phyloP scores from a whole-genome alignment of 306 rosid genomes.

The Gynostemma pentaphyllum region DNA sequence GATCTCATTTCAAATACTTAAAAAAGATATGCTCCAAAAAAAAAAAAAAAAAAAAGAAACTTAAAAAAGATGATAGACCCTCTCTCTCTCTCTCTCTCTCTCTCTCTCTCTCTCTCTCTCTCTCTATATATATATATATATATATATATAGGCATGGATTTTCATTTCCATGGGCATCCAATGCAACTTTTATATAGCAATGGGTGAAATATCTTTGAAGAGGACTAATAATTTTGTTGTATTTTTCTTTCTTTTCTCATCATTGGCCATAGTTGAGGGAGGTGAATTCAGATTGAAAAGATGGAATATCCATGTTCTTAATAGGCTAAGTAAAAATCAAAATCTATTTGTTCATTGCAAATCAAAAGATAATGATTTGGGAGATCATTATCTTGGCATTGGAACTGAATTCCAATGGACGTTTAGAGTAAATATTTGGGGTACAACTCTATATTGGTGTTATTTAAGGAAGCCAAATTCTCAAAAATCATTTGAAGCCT shows the following conservation, averaged over 20 bases:
- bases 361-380: conserved; percentile 14
- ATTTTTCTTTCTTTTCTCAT: background rate
- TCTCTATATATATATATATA: no score
- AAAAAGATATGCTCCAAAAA: no score
- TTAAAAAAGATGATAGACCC: no score
- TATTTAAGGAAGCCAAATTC: background rate
- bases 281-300: background rate
- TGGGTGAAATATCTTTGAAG: no score
- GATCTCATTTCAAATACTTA: no score
- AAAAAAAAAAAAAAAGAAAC: no score
- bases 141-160: no score
- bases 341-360: background rate
- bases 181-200: no score
- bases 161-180: no score
- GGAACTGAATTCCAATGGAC: background rate
- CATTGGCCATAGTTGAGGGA: background rate
- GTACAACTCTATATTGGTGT: conserved; percentile 10
- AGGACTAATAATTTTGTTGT: no score
- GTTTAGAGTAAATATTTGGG: background rate
- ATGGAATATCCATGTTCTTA: background rate
- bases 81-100: no score
- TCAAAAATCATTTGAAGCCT: background rate
- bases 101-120: no score
- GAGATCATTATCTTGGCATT: background rate
- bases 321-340: background rate